These are phyloP conservation scores for Tulasnella calospora DNA, from an alignment of 768 basidiomycete species.

Conservation along the genomic window DNA sequence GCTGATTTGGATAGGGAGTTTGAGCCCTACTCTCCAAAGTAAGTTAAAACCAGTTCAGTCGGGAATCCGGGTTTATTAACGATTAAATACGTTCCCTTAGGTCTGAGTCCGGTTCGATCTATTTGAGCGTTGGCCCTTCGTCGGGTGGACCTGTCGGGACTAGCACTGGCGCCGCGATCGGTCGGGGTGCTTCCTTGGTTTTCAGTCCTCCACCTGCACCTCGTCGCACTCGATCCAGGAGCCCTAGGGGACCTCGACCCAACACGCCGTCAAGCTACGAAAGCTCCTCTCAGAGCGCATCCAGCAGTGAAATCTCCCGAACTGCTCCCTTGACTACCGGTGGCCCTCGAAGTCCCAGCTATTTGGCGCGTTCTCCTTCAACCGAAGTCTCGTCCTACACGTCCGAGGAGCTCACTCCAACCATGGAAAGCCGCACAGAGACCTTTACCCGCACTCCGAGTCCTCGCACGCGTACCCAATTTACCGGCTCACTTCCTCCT, in stretches of 20 bases:
- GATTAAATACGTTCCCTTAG: neutral
- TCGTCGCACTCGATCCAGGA: neutral
- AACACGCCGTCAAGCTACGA: neutral
- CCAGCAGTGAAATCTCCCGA: slow-evolving; percentile 5
- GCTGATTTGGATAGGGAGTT: slow-evolving; percentile 68
- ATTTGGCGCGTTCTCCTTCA: slow-evolving; percentile 6
- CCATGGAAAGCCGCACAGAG: neutral
- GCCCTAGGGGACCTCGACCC: neutral
- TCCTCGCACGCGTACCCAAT: neutral
- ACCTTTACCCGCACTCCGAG: neutral
- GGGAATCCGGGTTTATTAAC: neutral
- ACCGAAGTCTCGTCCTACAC: slow-evolving; percentile 9
- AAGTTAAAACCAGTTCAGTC: neutral
- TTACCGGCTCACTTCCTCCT: neutral
- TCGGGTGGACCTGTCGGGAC: slow-evolving; percentile 9
- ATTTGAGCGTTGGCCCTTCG: slow-evolving; percentile 24
- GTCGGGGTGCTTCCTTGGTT: slow-evolving; percentile 15
- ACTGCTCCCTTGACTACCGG: neutral
- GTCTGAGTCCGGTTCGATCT: slow-evolving; percentile 8
- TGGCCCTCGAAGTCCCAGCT: neutral
- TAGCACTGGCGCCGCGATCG: slow-evolving; percentile 24
- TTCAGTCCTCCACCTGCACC: slow-evolving; percentile 22
- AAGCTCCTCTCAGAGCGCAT: neutral
- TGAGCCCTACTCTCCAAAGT: slow-evolving; percentile 28
- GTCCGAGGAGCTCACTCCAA: slow-evolving; percentile 2